These are phyloP conservation scores for Claviceps humidiphila DNA, from an alignment of 2,329 filamentous ascomycete species.

Conservation along the genomic window DNA sequence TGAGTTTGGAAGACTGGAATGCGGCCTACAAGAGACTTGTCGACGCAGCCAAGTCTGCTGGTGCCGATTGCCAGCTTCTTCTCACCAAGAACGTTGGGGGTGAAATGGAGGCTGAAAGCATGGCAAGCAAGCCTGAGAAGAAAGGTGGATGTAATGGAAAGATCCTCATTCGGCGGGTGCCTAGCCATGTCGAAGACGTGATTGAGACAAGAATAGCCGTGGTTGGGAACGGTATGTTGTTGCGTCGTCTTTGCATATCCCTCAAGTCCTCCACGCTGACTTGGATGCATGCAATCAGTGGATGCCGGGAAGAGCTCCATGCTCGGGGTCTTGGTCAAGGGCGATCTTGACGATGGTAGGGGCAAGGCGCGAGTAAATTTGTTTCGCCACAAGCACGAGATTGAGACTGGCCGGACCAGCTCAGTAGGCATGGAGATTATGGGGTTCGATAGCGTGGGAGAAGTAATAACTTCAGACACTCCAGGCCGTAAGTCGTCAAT, in stretches of 20 bases:
- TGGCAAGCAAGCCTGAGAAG: conserved; percentile 40
- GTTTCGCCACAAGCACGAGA: conserved; percentile 95
- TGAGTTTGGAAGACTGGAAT: conserved; percentile 65
- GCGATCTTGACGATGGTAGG: conserved; percentile 84
- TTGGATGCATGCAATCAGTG: conserved; percentile 32
- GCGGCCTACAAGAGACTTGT: conserved; percentile 52
- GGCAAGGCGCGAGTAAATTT: conserved; percentile 90
- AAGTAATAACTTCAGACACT: conserved; percentile 68
- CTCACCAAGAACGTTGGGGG: conserved; percentile 86
- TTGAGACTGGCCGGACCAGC: conserved; percentile 87
- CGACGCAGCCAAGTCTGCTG: conserved; percentile 47
- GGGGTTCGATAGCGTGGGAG: conserved; percentile 81
- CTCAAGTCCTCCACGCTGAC: background rate
- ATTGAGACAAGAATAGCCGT: conserved; percentile 95
- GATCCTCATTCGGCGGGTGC: conserved; percentile 64
- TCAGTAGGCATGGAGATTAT: conserved; percentile 98
- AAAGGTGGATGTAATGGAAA: conserved; percentile 73
- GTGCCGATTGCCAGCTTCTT: conserved; percentile 67
- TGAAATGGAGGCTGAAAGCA: conserved; percentile 53
- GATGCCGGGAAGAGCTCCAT: conserved; percentile 96
- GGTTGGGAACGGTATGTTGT: conserved; percentile 66
- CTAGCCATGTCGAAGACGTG: conserved; percentile 65
- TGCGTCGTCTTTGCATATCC: background rate
- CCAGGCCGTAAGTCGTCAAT: conserved; percentile 55
- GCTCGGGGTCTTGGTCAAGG: conserved; percentile 90